These are phyloP conservation scores for Scutellaria galericulata DNA, from an alignment of 257 asterid genomes.

Conservation along the genomic window DNA sequence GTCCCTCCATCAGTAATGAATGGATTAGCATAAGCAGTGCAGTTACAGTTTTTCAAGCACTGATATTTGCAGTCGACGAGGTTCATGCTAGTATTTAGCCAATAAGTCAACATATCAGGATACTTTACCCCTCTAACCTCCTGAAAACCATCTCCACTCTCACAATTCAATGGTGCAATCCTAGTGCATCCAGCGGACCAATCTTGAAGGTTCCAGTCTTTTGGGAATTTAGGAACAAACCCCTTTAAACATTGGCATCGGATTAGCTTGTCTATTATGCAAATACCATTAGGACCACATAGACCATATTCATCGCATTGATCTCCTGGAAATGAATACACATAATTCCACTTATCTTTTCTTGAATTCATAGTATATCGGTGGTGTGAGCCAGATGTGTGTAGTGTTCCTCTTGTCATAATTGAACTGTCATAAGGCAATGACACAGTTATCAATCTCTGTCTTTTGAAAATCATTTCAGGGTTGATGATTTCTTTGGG, in stretches of 20 bases:
- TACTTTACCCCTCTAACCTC: conserved; percentile 26
- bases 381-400: not conserved
- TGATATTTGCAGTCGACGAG: not conserved
- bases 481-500: not conserved
- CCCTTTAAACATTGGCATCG: conserved; percentile 34
- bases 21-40: conserved; percentile 20
- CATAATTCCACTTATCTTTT: conserved; percentile 24
- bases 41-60: conserved; percentile 7
- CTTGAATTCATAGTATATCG: conserved; percentile 10
- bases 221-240: conserved; percentile 11
- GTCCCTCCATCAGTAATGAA: conserved; percentile 15
- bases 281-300: conserved; percentile 36
- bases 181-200: conserved; percentile 40
- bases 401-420: conserved; percentile 6
- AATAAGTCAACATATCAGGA: not conserved
- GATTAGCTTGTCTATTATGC: conserved; percentile 1
- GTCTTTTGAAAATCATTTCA: not conserved
- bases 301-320: conserved; percentile 18
- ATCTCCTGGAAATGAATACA: not conserved
- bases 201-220: conserved; percentile 31
- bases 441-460: not conserved
- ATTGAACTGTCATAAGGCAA: conserved; percentile 17
- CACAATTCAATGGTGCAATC: conserved; percentile 23
- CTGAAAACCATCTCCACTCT: conserved; percentile 24
- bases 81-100: conserved; percentile 1